Evolutionary conservation across 345 rosid species (phyloP).

Genomic region (Populus alba): DNA sequence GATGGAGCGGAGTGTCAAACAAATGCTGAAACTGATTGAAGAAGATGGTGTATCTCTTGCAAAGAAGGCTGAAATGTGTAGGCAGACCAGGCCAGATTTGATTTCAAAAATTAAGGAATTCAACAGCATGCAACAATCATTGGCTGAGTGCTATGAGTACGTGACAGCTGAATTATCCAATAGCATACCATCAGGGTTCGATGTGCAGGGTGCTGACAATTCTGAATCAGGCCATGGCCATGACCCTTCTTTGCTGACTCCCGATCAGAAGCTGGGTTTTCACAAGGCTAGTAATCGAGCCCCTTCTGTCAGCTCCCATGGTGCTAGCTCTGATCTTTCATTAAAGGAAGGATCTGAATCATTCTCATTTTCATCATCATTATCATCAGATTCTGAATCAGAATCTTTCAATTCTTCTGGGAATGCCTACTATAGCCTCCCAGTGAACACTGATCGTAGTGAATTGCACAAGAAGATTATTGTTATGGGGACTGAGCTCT

Average conservation of each 20-base stretch:
- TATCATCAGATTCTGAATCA: conserved; percentile 58
- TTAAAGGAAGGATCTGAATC: conserved; percentile 69
- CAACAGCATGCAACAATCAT: conserved; percentile 57
- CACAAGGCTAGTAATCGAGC: conserved; percentile 50
- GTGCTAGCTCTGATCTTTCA: conserved; percentile 45
- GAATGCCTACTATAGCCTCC: conserved; percentile 48
- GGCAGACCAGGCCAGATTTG: conserved; percentile 66
- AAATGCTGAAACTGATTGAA: conserved; percentile 64
- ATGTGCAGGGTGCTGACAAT: conserved; percentile 49
- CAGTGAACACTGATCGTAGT: conserved; percentile 46
- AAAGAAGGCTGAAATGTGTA: conserved; percentile 73
- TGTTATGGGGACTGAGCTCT: conserved; percentile 63
- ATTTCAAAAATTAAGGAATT: conserved; percentile 62
- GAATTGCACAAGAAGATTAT: conserved; percentile 40
- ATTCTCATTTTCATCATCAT: conserved; percentile 23
- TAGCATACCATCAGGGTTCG: conserved; percentile 47
- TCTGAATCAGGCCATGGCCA: conserved; percentile 47
- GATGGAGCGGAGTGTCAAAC: conserved; percentile 71
- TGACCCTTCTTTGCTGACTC: conserved; percentile 39
- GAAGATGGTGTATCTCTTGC: conserved; percentile 77
- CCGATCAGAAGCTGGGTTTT: conserved; percentile 45
- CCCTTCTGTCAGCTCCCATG: conserved; percentile 67
- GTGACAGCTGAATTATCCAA: conserved; percentile 61
- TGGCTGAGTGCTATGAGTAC: conserved; percentile 78
- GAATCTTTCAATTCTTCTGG: conserved; percentile 79